A percentile compares a stretch with the other conserved stretches of the same genome.
Conservation (phyloP, 2,329 filamentous ascomycete species). For the Pyricularia pennisetigena region DNA sequence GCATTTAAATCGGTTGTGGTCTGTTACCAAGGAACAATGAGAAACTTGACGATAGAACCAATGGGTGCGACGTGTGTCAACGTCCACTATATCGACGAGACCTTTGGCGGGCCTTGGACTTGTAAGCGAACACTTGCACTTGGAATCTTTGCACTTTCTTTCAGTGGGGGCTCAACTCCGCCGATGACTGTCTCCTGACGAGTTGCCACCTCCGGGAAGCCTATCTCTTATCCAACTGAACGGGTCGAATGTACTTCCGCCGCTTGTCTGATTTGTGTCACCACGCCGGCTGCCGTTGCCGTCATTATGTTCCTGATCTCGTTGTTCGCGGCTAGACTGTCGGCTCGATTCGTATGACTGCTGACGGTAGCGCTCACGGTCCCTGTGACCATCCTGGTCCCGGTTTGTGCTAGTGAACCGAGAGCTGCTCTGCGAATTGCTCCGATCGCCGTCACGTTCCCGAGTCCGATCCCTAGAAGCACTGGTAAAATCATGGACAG, state of each 20-base stretch:
- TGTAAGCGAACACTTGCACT: not conserved
- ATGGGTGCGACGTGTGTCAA: not conserved
- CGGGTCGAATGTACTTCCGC: not conserved
- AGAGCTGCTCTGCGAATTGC: not conserved
- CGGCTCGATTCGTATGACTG: not conserved
- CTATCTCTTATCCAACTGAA: not conserved
- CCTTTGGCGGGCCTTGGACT: not conserved
- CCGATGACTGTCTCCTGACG: not conserved
- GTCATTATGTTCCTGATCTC: conserved; percentile 8
- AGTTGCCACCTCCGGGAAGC: not conserved
- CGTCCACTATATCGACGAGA: not conserved
- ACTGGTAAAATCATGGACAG: not conserved
- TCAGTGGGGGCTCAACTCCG: not conserved
- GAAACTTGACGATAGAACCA: not conserved
- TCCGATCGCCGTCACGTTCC: not conserved
- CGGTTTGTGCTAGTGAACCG: not conserved
- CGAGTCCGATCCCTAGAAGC: not conserved
- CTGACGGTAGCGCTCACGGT: not conserved
- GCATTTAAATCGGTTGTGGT: not conserved
- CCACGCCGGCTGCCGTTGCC: conserved; percentile 5
- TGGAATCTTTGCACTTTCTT: not conserved
- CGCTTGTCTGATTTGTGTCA: not conserved
- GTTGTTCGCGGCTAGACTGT: conserved; percentile 6
- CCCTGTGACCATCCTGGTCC: not conserved
- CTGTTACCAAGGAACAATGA: not conserved